Evolutionary conservation across 805 yeast species (phyloP).

Genomic region (Schizosaccharomyces lindneri): DNA sequence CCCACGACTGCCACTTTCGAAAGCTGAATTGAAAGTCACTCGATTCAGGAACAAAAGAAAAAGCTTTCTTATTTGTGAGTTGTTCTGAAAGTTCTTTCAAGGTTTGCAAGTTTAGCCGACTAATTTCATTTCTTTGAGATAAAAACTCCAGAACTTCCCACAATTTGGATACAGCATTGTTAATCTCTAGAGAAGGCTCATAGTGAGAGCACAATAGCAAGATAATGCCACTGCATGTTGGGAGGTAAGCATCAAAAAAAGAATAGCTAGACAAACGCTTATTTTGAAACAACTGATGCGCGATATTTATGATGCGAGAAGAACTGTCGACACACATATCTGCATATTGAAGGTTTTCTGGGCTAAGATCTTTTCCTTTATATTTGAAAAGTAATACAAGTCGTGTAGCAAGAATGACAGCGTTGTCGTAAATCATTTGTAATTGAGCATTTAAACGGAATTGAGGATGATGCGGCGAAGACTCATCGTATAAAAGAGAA

Average conservation of each 20-base stretch:
- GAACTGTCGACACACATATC: background rate
- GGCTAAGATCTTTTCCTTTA: background rate
- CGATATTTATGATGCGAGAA: background rate
- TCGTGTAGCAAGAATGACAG: background rate
- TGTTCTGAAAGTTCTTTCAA: background rate
- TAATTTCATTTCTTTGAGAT: background rate
- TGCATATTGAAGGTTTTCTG: background rate
- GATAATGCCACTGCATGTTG: background rate
- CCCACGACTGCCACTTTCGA: background rate
- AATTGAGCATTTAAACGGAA: background rate
- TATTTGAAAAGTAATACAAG: background rate
- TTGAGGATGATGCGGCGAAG: background rate
- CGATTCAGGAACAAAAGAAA: too few relatives aligned
- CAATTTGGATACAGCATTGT: background rate
- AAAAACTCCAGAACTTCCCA: background rate
- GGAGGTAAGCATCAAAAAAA: background rate
- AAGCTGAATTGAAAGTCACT: background rate
- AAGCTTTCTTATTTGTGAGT: background rate
- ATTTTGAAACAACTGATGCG: background rate
- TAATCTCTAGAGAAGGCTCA: background rate
- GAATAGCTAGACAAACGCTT: background rate
- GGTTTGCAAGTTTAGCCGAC: background rate
- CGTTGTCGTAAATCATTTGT: background rate
- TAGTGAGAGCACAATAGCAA: background rate
- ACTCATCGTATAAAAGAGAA: background rate